A percentile compares a stretch with the other conserved stretches of the same genome.
Conservation (phyloP, 2,329 filamentous ascomycete species). For the Sphaerulina vaccinii region DNA sequence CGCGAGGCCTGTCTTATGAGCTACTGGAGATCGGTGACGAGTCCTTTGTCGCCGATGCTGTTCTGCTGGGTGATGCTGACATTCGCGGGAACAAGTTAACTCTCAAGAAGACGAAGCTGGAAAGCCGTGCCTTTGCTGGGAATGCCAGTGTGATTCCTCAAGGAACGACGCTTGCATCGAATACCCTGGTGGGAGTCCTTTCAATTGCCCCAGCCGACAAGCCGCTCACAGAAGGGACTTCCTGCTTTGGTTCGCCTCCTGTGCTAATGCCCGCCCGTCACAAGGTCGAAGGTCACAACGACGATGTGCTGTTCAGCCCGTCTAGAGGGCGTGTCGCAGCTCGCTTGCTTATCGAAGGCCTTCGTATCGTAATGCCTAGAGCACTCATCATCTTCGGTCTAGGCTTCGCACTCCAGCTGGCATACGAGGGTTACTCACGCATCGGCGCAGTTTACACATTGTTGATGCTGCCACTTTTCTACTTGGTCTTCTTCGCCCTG, state of each 20-base stretch:
- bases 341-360: slow-evolving; percentile 27
- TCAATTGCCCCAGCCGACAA: slow-evolving; percentile 25
- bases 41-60: slow-evolving; percentile 27
- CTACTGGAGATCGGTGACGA: slow-evolving; percentile 28
- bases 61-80: slow-evolving; percentile 25
- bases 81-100: slow-evolving; percentile 25
- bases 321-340: slow-evolving; percentile 24
- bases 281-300: slow-evolving; percentile 25
- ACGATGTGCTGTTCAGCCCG: slow-evolving; percentile 27
- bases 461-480: slow-evolving; percentile 30
- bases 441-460: slow-evolving; percentile 30
- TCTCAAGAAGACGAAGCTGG: slow-evolving; percentile 28
- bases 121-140: slow-evolving; percentile 26
- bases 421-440: slow-evolving; percentile 22
- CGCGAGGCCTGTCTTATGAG: slow-evolving; percentile 26
- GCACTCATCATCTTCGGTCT: slow-evolving; percentile 31
- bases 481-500: slow-evolving; percentile 28
- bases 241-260: slow-evolving; percentile 29
- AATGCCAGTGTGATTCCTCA: slow-evolving; percentile 27
- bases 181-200: slow-evolving; percentile 28
- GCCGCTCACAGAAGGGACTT: slow-evolving; percentile 21
- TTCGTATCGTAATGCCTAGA: slow-evolving; percentile 30
- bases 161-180: slow-evolving; percentile 26
- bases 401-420: slow-evolving; percentile 26
- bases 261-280: slow-evolving; percentile 30